Conservation (phyloP, 768 basidiomycete genomes). For the Rhodotorula diobovata region DNA sequence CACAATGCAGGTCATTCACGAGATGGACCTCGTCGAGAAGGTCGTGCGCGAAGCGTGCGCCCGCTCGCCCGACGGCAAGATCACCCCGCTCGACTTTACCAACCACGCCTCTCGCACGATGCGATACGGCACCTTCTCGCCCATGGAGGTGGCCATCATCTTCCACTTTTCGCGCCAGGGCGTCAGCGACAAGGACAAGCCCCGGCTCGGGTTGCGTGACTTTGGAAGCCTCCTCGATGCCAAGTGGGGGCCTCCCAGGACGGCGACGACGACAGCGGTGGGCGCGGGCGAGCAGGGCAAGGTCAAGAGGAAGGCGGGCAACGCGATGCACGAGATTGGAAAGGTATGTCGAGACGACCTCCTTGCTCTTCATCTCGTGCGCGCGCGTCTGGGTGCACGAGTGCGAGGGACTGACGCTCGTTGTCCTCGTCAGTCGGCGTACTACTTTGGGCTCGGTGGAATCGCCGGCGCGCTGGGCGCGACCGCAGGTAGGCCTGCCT, state of each 20-base stretch:
- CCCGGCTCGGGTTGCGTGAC: constrained; percentile 76
- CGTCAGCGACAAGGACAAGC: constrained; percentile 45
- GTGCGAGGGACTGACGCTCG: neutral
- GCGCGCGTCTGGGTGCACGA: constrained; percentile 45
- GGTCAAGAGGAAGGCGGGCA: constrained; percentile 7
- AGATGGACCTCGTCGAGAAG: constrained; percentile 97
- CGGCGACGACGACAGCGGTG: too few relatives aligned
- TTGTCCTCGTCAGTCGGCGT: constrained; percentile 63
- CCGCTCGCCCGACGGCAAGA: constrained; percentile 89
- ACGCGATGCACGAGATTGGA: constrained; percentile 30
- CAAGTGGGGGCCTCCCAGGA: constrained; percentile 59
- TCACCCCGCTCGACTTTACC: constrained; percentile 84
- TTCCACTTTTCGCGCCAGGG: constrained; percentile 96
- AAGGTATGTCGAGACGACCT: constrained; percentile 9
- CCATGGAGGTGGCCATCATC: constrained; percentile 96
- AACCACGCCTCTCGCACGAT: constrained; percentile 79
- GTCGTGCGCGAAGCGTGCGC: constrained; percentile 67
- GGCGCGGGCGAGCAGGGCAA: neutral
- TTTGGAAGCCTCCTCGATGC: constrained; percentile 91
- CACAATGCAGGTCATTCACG: constrained; percentile 49
- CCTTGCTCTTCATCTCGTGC: too few relatives aligned
- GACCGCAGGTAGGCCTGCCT: constrained; percentile 55
- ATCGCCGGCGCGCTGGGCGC: constrained; percentile 91
- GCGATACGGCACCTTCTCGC: constrained; percentile 90
- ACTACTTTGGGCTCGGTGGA: constrained; percentile 81